Conservation (phyloP, 2,329 filamentous ascomycete genomes). For the Triangularia setosa region DNA sequence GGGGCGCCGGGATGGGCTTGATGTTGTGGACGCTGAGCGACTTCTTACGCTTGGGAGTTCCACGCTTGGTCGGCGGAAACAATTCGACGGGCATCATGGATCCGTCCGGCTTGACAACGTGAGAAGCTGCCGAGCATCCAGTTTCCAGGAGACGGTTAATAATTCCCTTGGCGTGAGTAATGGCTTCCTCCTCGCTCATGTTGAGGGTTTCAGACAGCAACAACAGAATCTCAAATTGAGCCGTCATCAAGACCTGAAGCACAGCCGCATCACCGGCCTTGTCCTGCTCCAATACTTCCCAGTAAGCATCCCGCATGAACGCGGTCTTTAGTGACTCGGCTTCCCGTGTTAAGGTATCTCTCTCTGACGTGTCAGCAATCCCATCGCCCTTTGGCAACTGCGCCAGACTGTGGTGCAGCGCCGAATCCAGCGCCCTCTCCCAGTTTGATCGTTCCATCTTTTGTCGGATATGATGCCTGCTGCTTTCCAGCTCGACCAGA, state of each 20-base stretch:
- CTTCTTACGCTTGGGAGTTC: constrained; percentile 75
- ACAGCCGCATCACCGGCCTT: constrained; percentile 72
- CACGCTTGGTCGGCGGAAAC: constrained; percentile 65
- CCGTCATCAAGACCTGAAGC: constrained; percentile 78
- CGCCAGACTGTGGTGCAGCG: constrained; percentile 76
- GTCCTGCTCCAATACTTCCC: constrained; percentile 77
- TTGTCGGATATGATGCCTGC: constrained; percentile 86
- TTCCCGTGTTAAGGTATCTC: constrained; percentile 71
- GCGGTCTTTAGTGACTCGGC: constrained; percentile 80
- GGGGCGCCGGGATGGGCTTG: constrained; percentile 44
- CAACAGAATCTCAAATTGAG: constrained; percentile 87
- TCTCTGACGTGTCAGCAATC: constrained; percentile 61
- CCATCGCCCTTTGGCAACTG: constrained; percentile 72
- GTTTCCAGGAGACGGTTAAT: constrained; percentile 74
- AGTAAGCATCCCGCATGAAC: constrained; percentile 74
- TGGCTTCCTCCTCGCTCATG: constrained; percentile 80
- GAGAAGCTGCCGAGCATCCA: constrained; percentile 69
- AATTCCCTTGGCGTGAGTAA: constrained; percentile 72
- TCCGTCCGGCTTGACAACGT: constrained; percentile 88
- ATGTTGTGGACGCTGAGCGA: constrained; percentile 35
- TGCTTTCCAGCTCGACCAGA: constrained; percentile 81
- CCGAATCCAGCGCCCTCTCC: constrained; percentile 84
- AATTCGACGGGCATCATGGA: constrained; percentile 56
- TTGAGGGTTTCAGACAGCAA: constrained; percentile 76
- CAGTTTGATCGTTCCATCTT: constrained; percentile 75